These are phyloP conservation scores for Jaenimonas drosophilae DNA, from an alignment of 208 protist species.

Conservation along the genomic window DNA sequence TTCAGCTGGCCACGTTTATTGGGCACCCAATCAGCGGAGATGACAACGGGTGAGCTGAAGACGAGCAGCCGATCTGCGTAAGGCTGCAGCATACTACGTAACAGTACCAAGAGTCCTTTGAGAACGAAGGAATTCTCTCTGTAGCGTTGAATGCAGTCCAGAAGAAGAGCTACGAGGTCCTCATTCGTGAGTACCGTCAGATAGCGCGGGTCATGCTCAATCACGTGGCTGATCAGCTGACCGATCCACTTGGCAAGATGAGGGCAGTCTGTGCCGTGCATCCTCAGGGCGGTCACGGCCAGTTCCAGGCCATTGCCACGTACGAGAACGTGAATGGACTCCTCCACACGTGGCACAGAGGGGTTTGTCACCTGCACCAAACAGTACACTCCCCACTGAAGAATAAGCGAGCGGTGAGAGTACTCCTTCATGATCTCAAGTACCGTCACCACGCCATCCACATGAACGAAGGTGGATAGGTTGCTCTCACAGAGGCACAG, in stretches of 20 bases:
- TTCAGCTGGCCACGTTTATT: too few relatives aligned
- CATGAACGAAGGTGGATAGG: constrained; percentile 41
- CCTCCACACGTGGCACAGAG: constrained; percentile 11
- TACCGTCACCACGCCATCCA: constrained; percentile 63
- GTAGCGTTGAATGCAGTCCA: constrained; percentile 28
- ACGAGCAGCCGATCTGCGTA: constrained; percentile 4
- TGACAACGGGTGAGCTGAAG: too few relatives aligned
- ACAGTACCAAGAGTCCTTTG: constrained; percentile 10
- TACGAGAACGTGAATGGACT: constrained; percentile 28
- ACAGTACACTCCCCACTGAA: constrained; percentile 66
- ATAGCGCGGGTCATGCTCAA: constrained; percentile 10
- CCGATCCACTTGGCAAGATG: constrained; percentile 32
- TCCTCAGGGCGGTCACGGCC: constrained; percentile 32
- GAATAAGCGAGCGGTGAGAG: constrained; percentile 33
- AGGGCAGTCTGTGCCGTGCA: constrained; percentile 20
- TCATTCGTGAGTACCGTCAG: constrained; percentile 26
- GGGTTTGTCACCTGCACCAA: constrained; percentile 33
- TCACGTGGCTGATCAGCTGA: constrained; percentile 32
- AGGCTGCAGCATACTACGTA: constrained; percentile 15
- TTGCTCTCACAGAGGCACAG: constrained; percentile 53
- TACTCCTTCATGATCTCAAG: constrained; percentile 80
- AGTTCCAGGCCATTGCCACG: constrained; percentile 37
- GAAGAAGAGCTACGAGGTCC: constrained; percentile 25
- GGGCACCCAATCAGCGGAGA: too few relatives aligned
- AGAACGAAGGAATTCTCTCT: constrained; percentile 13